A percentile compares a stretch with the other conserved stretches of the same genome.
These are phyloP conservation scores for Afroboletus lepidellus DNA, from an alignment of 1,284 basidiomycete species.

Conservation along the genomic window DNA sequence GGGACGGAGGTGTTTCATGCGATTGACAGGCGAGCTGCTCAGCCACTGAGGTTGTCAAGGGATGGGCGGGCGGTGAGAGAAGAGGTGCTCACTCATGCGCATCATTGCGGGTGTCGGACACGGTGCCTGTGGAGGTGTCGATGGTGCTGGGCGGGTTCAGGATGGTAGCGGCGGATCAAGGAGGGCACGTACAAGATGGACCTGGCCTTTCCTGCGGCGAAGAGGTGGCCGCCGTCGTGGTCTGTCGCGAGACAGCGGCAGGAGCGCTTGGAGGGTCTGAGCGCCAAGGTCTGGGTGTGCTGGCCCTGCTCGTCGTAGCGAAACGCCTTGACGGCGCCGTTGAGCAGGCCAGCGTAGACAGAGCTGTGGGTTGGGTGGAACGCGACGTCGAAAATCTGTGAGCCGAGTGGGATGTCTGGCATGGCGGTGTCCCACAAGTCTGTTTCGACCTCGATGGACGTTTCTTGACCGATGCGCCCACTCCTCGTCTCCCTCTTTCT, in stretches of 20 bases:
- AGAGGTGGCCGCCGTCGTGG: slow-evolving; percentile 65
- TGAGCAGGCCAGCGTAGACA: slow-evolving; percentile 79
- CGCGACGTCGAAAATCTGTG: slow-evolving; percentile 85
- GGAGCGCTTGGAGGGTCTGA: slow-evolving; percentile 71
- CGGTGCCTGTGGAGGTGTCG: slow-evolving; percentile 63
- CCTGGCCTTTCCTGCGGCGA: slow-evolving; percentile 83
- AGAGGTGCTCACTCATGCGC: slow-evolving; percentile 75
- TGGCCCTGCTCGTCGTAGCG: slow-evolving; percentile 69
- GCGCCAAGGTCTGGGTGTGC: slow-evolving; percentile 49
- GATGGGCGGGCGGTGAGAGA: slow-evolving; percentile 13
- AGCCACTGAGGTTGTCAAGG: slow-evolving; percentile 37
- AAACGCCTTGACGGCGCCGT: slow-evolving; percentile 81
- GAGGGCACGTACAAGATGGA: slow-evolving; percentile 63
- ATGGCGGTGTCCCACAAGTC: slow-evolving; percentile 4
- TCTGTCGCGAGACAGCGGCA: slow-evolving; percentile 71
- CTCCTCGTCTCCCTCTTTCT: slow-evolving; percentile 3
- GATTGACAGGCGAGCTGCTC: slow-evolving; percentile 79
- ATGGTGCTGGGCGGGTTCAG: slow-evolving; percentile 50
- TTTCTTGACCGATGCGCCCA: slow-evolving; percentile 29
- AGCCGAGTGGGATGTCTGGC: slow-evolving; percentile 71
- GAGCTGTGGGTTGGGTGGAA: slow-evolving; percentile 76
- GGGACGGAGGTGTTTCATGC: slow-evolving; percentile 68
- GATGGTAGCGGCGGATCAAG: slow-evolving; percentile 1
- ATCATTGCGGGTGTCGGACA: slow-evolving; percentile 59
- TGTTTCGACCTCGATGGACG: slow-evolving; percentile 23